A percentile compares a stretch with the other conserved stretches of the same genome.
Evolutionary conservation across 352 stramenopile species (phyloP).

Genomic region (Sclerospora graminicola): DNA sequence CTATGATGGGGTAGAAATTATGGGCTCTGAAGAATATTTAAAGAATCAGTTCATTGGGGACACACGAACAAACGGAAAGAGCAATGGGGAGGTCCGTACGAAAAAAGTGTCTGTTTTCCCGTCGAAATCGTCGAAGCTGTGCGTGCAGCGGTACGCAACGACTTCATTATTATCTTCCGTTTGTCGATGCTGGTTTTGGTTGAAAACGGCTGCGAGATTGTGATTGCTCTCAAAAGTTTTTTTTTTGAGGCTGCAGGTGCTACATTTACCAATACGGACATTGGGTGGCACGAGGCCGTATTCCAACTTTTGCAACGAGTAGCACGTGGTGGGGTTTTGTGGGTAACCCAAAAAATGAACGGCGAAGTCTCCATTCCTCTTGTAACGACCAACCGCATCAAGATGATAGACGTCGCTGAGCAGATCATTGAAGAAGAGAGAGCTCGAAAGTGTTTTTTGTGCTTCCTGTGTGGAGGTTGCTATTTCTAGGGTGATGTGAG

Average conservation of each 20-base stretch:
- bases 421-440: slow-evolving; percentile 77
- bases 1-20: slow-evolving; percentile 98
- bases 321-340: slow-evolving; percentile 89
- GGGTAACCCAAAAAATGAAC: slow-evolving; percentile 89
- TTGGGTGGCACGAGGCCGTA: slow-evolving; percentile 97
- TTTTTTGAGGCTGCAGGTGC: slow-evolving; percentile 89
- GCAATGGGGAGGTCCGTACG: slow-evolving; percentile 90
- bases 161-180: slow-evolving; percentile 98
- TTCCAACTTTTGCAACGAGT: slow-evolving; percentile 97
- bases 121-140: slow-evolving; percentile 91
- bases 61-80: slow-evolving; percentile 93
- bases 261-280: slow-evolving; percentile 97
- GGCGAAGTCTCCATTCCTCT: slow-evolving; percentile 86
- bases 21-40: slow-evolving; percentile 97
- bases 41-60: slow-evolving; percentile 97
- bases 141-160: slow-evolving; percentile 76
- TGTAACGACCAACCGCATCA: slow-evolving; percentile 97
- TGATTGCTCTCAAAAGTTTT: slow-evolving; percentile 84
- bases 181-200: slow-evolving; percentile 95
- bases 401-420: slow-evolving; percentile 88
- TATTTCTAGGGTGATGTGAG: background rate
- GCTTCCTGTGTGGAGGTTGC: background rate
- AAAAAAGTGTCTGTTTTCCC: slow-evolving; percentile 90
- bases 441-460: slow-evolving; percentile 22
- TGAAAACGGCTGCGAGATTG: slow-evolving; percentile 85